A percentile compares a stretch with the other conserved stretches of the same genome.
Evolutionary conservation across 805 yeast genomes (phyloP).

Genomic region (Cyberlindnera saturnus): DNA sequence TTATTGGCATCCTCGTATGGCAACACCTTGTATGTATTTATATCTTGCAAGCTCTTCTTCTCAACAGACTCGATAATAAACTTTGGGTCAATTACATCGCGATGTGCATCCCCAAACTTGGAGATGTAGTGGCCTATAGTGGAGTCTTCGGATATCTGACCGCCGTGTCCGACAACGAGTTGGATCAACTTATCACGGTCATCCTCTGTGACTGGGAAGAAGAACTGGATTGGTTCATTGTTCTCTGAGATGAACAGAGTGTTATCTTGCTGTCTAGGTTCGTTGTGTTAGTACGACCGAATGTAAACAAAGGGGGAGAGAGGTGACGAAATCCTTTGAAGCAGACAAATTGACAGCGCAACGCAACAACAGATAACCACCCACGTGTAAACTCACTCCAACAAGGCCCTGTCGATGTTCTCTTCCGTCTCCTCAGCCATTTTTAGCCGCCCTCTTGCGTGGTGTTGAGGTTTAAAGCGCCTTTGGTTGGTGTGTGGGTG

Average conservation of each 20-base stretch:
- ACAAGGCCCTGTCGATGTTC: constrained; percentile 10
- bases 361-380: background rate
- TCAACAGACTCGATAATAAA: constrained; percentile 16
- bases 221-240: constrained; percentile 15
- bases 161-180: constrained; percentile 16
- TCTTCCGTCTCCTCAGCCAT: background rate
- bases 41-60: constrained; percentile 8
- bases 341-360: background rate
- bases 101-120: constrained; percentile 12
- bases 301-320: background rate
- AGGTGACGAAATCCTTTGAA: too few relatives aligned
- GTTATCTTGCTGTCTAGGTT: background rate
- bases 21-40: constrained; percentile 12
- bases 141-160: constrained; percentile 10
- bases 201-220: constrained; percentile 15
- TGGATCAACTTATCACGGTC: constrained; percentile 11
- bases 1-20: constrained; percentile 1
- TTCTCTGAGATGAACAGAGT: constrained; percentile 2
- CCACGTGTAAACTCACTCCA: constrained; percentile 3
- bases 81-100: constrained; percentile 18
- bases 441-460: background rate
- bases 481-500: constrained; percentile 1
- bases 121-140: constrained; percentile 15
- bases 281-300: background rate
- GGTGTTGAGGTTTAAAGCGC: constrained; percentile 1